Percentiles rank a stretch among this genome's conserved stretches.
phyloP scores from a whole-genome alignment of 1,139 yeast genomes.

The Geotrichum histeridarum region DNA sequence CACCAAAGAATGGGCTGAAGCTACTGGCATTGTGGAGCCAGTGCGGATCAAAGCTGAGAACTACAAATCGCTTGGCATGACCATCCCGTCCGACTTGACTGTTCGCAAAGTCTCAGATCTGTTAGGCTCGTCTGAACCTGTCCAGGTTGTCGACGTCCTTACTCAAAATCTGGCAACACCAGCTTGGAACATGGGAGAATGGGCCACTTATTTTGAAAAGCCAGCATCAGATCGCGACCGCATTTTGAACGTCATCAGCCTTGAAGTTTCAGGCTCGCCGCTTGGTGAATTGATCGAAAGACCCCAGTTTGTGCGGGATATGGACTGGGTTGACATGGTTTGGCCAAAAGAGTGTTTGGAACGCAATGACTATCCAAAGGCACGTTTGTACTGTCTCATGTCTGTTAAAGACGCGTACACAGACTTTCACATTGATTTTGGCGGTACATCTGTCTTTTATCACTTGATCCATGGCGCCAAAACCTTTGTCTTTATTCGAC shows the following conservation, averaged over 20 bases:
- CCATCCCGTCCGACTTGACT: constrained; percentile 44
- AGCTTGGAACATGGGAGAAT: constrained; percentile 65
- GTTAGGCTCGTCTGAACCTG: constrained; percentile 58
- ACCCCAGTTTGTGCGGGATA: constrained; percentile 60
- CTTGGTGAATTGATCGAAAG: constrained; percentile 51
- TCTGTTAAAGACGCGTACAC: constrained; percentile 77
- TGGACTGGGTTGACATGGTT: constrained; percentile 65
- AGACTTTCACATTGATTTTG: constrained; percentile 87
- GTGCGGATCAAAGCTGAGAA: constrained; percentile 37
- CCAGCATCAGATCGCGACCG: constrained; percentile 51
- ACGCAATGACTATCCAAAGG: constrained; percentile 48
- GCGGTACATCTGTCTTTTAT: constrained; percentile 88
- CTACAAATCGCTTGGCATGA: constrained; percentile 40
- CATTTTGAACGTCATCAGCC: constrained; percentile 71
- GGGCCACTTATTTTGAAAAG: constrained; percentile 68
- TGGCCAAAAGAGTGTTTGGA: constrained; percentile 45
- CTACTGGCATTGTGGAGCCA: constrained; percentile 38
- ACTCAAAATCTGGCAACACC: constrained; percentile 55
- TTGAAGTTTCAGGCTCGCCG: constrained; percentile 63
- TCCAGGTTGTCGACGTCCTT: constrained; percentile 87
- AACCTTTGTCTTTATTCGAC: constrained; percentile 73
- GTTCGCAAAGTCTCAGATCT: constrained; percentile 54
- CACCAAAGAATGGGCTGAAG: constrained; percentile 40
- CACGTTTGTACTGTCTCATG: constrained; percentile 81
- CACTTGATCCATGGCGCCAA: constrained; percentile 71